A percentile compares a stretch with the other conserved stretches of the same genome.
Evolutionary conservation across 331 rosid genomes (phyloP).

Genomic region (Stylosanthes scabra): DNA sequence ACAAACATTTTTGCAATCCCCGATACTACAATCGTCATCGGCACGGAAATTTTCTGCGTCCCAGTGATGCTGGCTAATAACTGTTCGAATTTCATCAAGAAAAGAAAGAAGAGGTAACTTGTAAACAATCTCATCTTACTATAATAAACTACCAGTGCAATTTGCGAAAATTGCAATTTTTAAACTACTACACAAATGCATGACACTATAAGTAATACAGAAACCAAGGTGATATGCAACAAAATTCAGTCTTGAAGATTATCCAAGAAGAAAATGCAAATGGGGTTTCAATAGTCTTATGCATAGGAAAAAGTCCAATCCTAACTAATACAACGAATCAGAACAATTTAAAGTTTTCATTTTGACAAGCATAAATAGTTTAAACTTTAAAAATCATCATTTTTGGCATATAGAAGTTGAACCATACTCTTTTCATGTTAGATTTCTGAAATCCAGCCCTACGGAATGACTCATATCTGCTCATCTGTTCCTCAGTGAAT

Average conservation of each 20-base stretch:
- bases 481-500: constrained; percentile 93
- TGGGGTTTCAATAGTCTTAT: constrained; percentile 11
- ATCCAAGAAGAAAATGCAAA: constrained; percentile 4
- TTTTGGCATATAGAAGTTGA: constrained; percentile 3
- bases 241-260: neutral
- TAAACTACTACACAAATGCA: neutral
- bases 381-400: neutral
- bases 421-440: constrained; percentile 83
- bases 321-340: constrained; percentile 1
- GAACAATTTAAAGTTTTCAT: neutral
- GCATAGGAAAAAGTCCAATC: constrained; percentile 1
- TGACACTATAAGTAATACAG: constrained; percentile 1
- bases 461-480: constrained; percentile 90
- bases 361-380: neutral
- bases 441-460: constrained; percentile 96
- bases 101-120: constrained; percentile 12
- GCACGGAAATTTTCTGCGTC: constrained; percentile 84
- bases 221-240: neutral
- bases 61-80: constrained; percentile 86
- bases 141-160: constrained; percentile 13
- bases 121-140: constrained; percentile 5
- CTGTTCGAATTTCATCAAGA: constrained; percentile 53
- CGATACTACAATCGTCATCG: constrained; percentile 90
- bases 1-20: constrained; percentile 95
- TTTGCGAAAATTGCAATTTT: neutral